Conservation (phyloP, 2,329 filamentous ascomycete genomes). For the Hymenotorrendiella dingleyae region DNA sequence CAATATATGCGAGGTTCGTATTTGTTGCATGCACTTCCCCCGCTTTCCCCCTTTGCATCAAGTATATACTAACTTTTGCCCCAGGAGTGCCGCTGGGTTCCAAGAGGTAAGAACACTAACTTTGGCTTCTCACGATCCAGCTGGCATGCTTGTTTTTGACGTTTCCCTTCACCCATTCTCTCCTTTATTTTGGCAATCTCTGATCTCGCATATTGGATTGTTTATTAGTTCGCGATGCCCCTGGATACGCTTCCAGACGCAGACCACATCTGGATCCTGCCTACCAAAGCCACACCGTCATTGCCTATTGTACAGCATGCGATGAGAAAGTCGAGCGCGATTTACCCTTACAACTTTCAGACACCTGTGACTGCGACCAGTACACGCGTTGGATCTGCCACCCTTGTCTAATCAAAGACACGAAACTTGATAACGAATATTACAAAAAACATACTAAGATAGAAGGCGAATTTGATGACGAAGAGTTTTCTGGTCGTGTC, state of each 20-base stretch:
- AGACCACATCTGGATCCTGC: conserved; percentile 1
- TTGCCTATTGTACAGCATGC: conserved; percentile 11
- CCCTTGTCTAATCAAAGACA: conserved; percentile 10
- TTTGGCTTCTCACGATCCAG: too few relatives aligned
- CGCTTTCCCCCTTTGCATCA: not conserved
- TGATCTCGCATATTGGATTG: too few relatives aligned
- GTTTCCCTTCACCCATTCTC: too few relatives aligned
- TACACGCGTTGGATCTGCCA: conserved; percentile 16
- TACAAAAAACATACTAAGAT: conserved; percentile 3
- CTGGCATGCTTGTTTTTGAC: too few relatives aligned
- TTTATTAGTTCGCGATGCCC: not conserved
- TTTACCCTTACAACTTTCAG: conserved; percentile 8
- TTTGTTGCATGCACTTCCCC: too few relatives aligned
- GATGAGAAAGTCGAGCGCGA: conserved; percentile 10
- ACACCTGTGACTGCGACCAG: conserved; percentile 15
- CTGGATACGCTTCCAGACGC: not conserved
- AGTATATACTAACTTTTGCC: not conserved
- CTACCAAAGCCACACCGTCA: not conserved
- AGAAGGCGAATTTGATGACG: not conserved
- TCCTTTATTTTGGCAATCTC: too few relatives aligned
- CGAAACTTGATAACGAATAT: conserved; percentile 2
- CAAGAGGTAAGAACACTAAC: too few relatives aligned
- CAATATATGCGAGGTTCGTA: conserved; percentile 1
- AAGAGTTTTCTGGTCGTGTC: conserved; percentile 6
- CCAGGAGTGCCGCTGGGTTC: not conserved